Conservation (phyloP, 2,329 filamentous ascomycete genomes). For the Xylariaceae sp. region DNA sequence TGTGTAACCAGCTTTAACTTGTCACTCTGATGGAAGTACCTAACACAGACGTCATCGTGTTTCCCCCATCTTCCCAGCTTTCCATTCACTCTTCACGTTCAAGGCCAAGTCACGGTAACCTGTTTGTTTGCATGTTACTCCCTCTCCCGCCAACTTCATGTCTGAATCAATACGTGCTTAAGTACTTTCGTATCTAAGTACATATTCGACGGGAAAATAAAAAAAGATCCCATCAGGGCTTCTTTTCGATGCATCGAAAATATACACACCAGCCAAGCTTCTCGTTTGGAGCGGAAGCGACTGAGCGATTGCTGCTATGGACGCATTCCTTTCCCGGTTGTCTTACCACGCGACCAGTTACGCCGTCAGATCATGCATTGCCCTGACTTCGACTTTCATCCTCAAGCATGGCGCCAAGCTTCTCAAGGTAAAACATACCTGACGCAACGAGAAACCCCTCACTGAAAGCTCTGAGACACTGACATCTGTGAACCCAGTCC, state of each 20-base stretch:
- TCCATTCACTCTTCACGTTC: not conserved
- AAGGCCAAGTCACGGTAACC: not conserved
- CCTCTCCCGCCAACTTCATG: not conserved
- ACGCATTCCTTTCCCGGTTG: conserved; percentile 52
- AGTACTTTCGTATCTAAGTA: not conserved
- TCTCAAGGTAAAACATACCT: conserved; percentile 45
- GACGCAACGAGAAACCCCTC: not conserved
- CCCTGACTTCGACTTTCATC: conserved; percentile 80
- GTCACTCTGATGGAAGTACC: not conserved
- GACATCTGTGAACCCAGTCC: conserved; percentile 35
- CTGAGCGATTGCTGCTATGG: conserved; percentile 52
- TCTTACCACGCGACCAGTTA: conserved; percentile 79
- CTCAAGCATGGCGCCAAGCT: conserved; percentile 74
- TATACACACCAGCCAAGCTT: conserved; percentile 9
- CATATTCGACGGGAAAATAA: not conserved
- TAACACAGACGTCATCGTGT: not conserved
- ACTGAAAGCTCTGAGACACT: not conserved
- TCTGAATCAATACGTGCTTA: not conserved
- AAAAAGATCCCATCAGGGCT: conserved; percentile 10
- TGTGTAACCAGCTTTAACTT: not conserved
- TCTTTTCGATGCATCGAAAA: conserved; percentile 20
- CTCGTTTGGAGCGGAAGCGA: conserved; percentile 16
- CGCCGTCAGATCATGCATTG: conserved; percentile 81
- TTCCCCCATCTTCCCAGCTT: not conserved
- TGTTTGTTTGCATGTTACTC: not conserved